A percentile compares a stretch with the other conserved stretches of the same genome.
phyloP scores from a whole-genome alignment of 192 early-diverging fungal species.

The Coemansia sp. region DNA sequence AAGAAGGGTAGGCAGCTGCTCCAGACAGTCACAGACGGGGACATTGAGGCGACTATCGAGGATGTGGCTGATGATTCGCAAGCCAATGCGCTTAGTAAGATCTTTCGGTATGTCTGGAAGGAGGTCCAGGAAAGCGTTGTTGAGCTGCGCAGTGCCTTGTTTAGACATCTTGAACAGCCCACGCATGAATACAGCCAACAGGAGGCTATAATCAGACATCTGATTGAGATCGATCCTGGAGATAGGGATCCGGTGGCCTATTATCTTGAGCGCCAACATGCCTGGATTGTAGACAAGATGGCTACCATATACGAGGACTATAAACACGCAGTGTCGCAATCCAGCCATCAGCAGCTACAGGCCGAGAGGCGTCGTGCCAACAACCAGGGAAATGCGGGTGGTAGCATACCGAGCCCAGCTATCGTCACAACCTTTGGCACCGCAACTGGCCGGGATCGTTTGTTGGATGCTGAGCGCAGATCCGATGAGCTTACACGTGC shows the following conservation, averaged over 20 bases:
- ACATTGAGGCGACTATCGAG: conserved; percentile 16
- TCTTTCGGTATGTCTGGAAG: conserved; percentile 94
- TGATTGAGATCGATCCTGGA: conserved; percentile 60
- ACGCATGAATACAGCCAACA: conserved; percentile 83
- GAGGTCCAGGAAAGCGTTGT: conserved; percentile 86
- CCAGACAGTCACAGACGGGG: conserved; percentile 54
- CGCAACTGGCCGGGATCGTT: conserved; percentile 8
- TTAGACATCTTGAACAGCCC: conserved; percentile 72
- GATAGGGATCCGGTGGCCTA: conserved; percentile 85
- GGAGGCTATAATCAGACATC: conserved; percentile 81
- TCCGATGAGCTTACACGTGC: conserved; percentile 48
- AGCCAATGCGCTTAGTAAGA: conserved; percentile 58
- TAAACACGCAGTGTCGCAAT: conserved; percentile 47
- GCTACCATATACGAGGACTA: conserved; percentile 65
- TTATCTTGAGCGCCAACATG: conserved; percentile 85
- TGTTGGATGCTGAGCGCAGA: conserved; percentile 28
- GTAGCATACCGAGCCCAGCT: conserved; percentile 3
- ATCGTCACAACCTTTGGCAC: background rate
- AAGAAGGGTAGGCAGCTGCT: conserved; percentile 90
- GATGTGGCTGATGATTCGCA: conserved; percentile 18
- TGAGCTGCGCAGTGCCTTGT: conserved; percentile 70
- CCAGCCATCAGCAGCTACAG: conserved; percentile 22
- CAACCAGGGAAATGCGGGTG: conserved; percentile 5
- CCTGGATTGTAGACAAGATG: conserved; percentile 81
- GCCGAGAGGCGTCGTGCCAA: conserved; percentile 24